phyloP scores from a whole-genome alignment of 2,329 filamentous ascomycete genomes.

The Sporothrix pseudoabietina region DNA sequence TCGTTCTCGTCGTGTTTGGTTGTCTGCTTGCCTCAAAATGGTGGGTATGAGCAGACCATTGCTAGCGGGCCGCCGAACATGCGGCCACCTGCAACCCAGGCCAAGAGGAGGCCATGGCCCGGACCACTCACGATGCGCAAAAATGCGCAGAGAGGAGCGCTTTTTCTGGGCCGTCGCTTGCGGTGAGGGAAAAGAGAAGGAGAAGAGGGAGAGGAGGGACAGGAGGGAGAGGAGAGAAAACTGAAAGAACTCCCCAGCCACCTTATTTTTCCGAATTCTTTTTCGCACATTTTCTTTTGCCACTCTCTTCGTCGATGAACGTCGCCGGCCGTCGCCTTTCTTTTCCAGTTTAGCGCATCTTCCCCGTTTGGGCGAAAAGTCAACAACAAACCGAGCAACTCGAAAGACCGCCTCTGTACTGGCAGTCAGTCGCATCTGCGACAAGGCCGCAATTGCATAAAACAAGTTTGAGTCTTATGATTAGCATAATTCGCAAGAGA shows the following conservation, averaged over 20 bases:
- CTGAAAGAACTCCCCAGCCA: constrained; percentile 4
- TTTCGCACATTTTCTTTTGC: background rate
- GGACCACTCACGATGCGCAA: constrained; percentile 26
- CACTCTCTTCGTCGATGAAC: background rate
- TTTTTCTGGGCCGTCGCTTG: constrained; percentile 2
- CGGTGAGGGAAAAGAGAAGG: background rate
- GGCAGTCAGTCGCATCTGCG: constrained; percentile 12
- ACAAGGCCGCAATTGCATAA: constrained; percentile 3
- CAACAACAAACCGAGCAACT: background rate
- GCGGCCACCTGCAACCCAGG: constrained; percentile 33
- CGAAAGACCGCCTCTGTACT: background rate
- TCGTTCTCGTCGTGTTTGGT: background rate
- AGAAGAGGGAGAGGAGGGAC: no score
- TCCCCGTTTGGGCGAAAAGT: constrained; percentile 25
- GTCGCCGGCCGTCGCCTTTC: background rate
- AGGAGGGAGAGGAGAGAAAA: background rate
- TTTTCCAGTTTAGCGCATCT: background rate
- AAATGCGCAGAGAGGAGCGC: background rate
- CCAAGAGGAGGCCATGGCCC: constrained; percentile 7
- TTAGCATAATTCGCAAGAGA: background rate
- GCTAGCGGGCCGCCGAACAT: constrained; percentile 33
- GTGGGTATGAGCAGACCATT: constrained; percentile 1
- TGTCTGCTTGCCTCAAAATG: background rate
- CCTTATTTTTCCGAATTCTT: background rate
- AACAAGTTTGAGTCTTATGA: background rate